Percentiles rank a stretch among this genome's conserved stretches.
Conservation (phyloP, 2,329 filamentous ascomycete genomes). For the Cladosporium colombiae region DNA sequence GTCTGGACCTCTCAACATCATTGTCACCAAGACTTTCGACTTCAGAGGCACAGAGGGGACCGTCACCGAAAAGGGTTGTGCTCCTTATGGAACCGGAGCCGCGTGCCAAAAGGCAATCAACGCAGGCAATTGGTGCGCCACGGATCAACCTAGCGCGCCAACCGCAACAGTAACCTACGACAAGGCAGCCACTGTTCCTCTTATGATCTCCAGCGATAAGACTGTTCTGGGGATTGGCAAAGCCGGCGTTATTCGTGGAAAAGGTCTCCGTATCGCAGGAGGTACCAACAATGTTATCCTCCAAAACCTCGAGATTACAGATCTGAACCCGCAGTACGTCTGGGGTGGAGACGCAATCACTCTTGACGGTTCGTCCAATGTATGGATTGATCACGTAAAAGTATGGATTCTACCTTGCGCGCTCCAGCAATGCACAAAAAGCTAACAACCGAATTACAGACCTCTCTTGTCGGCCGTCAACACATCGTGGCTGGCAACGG, state of each 20-base stretch:
- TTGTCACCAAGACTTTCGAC: constrained; percentile 57
- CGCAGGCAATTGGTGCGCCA: constrained; percentile 59
- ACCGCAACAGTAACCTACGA: constrained; percentile 50
- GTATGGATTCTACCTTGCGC: not conserved
- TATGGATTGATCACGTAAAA: constrained; percentile 45
- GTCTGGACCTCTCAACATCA: constrained; percentile 55
- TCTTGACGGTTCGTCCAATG: constrained; percentile 37
- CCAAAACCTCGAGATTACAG: constrained; percentile 40
- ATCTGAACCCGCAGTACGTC: constrained; percentile 42
- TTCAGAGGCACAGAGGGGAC: constrained; percentile 53
- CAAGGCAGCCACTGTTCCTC: constrained; percentile 52
- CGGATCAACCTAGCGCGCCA: constrained; percentile 32
- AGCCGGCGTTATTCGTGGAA: constrained; percentile 45
- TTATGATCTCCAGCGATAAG: too few species aligned
- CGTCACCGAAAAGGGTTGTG: constrained; percentile 56
- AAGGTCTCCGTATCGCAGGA: constrained; percentile 42
- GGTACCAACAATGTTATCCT: constrained; percentile 59
- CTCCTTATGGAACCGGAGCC: constrained; percentile 55
- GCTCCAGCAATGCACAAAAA: not conserved
- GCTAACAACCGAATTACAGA: constrained; percentile 28
- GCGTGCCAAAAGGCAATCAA: constrained; percentile 62
- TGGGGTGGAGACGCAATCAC: constrained; percentile 45
- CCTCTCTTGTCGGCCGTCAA: constrained; percentile 60
- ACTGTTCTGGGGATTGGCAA: too few species aligned
- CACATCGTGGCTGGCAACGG: constrained; percentile 60